Conservation (phyloP, 73 alveolate species). For the Paramecium bursaria region DNA sequence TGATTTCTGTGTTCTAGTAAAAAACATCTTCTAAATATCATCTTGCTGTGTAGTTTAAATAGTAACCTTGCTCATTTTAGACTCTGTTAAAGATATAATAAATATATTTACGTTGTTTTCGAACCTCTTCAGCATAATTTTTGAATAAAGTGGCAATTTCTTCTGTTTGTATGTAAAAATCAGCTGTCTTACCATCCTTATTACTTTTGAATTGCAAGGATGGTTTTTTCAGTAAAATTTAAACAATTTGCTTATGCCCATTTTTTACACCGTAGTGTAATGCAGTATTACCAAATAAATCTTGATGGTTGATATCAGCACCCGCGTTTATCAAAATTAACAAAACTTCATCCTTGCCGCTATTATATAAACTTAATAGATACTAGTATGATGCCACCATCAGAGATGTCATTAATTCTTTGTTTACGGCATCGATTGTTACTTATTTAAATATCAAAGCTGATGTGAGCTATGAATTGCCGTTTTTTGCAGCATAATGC, state of each 20-base stretch:
- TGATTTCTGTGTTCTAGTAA: too few relatives aligned
- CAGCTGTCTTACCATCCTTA: constrained; percentile 19
- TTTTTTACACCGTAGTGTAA: constrained; percentile 15
- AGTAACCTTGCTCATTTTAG: too few relatives aligned
- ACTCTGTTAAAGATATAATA: too few relatives aligned
- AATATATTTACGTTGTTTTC: too few relatives aligned
- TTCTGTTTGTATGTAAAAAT: background rate
- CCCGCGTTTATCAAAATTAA: constrained; percentile 50
- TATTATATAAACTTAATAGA: background rate
- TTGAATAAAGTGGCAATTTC: background rate
- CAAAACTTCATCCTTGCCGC: constrained; percentile 56
- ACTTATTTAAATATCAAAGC: constrained; percentile 40
- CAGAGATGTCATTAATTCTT: constrained; percentile 48
- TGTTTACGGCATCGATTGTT: constrained; percentile 42
- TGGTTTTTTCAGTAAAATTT: constrained; percentile 3
- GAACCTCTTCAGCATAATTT: too few relatives aligned
- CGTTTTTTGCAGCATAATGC: constrained; percentile 61
- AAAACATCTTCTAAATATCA: too few relatives aligned
- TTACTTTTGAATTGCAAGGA: constrained; percentile 17
- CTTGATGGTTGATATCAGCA: constrained; percentile 46
- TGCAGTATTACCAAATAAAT: background rate
- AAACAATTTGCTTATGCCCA: background rate
- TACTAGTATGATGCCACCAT: constrained; percentile 24
- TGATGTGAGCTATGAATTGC: constrained; percentile 34
- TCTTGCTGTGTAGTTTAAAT: too few relatives aligned